Evolutionary conservation across 257 asterid genomes (phyloP).

Genomic region (Cynanchum wilfordii): DNA sequence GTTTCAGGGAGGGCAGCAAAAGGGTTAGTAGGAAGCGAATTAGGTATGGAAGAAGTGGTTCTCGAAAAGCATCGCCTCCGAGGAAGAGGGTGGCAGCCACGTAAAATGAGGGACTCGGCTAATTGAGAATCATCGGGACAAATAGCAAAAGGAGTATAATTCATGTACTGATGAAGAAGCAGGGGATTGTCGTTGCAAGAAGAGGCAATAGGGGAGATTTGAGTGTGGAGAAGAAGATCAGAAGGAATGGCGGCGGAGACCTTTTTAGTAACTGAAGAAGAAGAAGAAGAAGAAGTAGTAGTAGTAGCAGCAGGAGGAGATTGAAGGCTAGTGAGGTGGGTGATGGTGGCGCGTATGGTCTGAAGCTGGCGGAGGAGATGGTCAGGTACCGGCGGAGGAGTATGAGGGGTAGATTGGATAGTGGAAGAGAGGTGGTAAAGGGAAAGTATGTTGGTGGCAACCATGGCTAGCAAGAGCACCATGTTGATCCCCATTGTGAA

Average conservation of each 20-base stretch:
- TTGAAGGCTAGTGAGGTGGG: slow-evolving; percentile 80
- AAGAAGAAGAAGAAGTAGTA: slow-evolving; percentile 11
- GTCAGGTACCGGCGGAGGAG: slow-evolving; percentile 67
- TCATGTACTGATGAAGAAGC: slow-evolving; percentile 80
- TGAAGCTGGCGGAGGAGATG: slow-evolving; percentile 95
- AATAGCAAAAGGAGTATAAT: slow-evolving; percentile 65
- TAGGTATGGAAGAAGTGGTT: slow-evolving; percentile 39
- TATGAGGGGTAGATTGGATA: slow-evolving; percentile 52
- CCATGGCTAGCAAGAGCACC: slow-evolving; percentile 82
- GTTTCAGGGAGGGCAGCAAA: slow-evolving; percentile 63
- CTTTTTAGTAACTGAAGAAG: slow-evolving; percentile 23
- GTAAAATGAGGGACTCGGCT: slow-evolving; percentile 70
- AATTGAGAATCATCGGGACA: slow-evolving; percentile 68
- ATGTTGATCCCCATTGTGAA: slow-evolving; percentile 87
- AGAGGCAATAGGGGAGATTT: slow-evolving; percentile 76
- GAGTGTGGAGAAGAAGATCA: slow-evolving; percentile 81
- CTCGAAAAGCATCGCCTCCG: slow-evolving; percentile 90
- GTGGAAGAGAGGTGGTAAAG: slow-evolving; percentile 96
- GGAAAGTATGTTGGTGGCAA: slow-evolving; percentile 92
- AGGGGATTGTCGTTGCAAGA: slow-evolving; percentile 74
- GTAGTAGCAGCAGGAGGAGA: slow-evolving; percentile 42
- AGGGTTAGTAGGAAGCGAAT: slow-evolving; percentile 53
- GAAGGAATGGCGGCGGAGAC: slow-evolving; percentile 49
- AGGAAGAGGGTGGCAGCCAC: slow-evolving; percentile 98
- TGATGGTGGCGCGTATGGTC: slow-evolving; percentile 94